A percentile compares a stretch with the other conserved stretches of the same genome.
phyloP scores from a whole-genome alignment of 306 rosid genomes.

The Castanea sativa region DNA sequence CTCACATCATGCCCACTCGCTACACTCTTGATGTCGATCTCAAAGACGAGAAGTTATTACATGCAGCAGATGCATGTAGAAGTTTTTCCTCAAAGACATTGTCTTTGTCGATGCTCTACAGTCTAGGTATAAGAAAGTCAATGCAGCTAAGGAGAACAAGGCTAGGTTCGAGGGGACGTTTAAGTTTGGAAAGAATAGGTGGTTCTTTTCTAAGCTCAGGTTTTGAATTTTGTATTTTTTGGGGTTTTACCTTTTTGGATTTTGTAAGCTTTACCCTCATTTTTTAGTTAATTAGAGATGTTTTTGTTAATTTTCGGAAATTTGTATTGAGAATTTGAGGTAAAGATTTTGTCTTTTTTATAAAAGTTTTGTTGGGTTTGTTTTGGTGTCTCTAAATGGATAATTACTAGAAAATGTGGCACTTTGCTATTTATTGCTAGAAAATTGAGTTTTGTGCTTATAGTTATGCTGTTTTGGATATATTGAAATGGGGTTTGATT shows the following conservation, averaged over 20 bases:
- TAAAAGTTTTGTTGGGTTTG: too few species aligned
- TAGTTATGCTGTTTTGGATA: too few species aligned
- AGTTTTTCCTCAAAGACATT: conserved; percentile 11
- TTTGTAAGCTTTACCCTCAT: too few species aligned
- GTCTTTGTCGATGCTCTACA: conserved; percentile 11
- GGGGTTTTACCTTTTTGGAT: not conserved
- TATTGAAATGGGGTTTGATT: too few species aligned
- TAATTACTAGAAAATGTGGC: too few species aligned
- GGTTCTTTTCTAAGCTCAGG: conserved; percentile 33
- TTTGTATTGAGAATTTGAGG: too few species aligned
- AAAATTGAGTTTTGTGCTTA: too few species aligned
- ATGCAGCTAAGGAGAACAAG: conserved; percentile 25
- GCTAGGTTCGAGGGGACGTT: conserved; percentile 27
- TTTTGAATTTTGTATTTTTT: not conserved
- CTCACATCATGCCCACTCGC: conserved; percentile 31
- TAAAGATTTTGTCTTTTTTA: too few species aligned
- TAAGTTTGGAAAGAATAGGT: conserved; percentile 32
- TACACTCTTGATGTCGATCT: conserved; percentile 34
- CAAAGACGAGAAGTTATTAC: not conserved
- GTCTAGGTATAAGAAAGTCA: conserved; percentile 20
- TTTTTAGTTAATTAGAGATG: not conserved
- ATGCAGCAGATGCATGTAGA: too few species aligned
- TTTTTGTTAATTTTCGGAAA: not conserved
- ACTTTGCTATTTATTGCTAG: too few species aligned
- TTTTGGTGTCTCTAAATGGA: too few species aligned